phyloP scores from a whole-genome alignment of 225 moss, liverwort and hornwort species.

The Takakia lepidozioides region DNA sequence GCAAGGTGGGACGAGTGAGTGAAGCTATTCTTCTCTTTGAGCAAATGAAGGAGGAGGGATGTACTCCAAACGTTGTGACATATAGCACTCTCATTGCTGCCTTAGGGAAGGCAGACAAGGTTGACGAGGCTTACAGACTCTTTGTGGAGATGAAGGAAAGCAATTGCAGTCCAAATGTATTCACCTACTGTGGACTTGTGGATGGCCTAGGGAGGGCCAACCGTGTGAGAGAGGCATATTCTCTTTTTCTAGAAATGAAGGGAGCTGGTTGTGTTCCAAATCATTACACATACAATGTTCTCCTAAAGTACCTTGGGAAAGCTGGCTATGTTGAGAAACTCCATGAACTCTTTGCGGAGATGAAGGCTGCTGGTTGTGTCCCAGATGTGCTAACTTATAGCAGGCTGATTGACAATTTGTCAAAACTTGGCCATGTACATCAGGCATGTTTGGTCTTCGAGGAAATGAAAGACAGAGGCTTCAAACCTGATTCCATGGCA shows the following conservation, averaged over 20 bases:
- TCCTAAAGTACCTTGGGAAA: constrained; percentile 17
- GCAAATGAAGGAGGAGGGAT: constrained; percentile 25
- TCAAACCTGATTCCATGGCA: constrained; percentile 25
- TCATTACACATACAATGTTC: constrained; percentile 20
- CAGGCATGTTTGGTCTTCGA: constrained; percentile 28
- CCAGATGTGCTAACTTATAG: constrained; percentile 28
- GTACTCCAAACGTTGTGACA: constrained; percentile 21
- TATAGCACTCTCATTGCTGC: constrained; percentile 18
- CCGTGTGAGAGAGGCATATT: constrained; percentile 23
- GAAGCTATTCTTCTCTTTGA: constrained; percentile 15
- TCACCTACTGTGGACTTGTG: constrained; percentile 18
- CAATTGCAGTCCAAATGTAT: constrained; percentile 18
- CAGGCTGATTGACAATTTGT: constrained; percentile 18
- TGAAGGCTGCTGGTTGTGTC: constrained; percentile 10
- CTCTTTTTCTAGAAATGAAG: constrained; percentile 17
- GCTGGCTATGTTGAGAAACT: constrained; percentile 20
- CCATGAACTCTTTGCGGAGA: constrained; percentile 12
- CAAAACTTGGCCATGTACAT: constrained; percentile 20
- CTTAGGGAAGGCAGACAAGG: constrained; percentile 13
- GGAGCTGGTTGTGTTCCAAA: constrained; percentile 14
- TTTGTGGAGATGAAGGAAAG: constrained; percentile 26
- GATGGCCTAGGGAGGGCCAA: constrained; percentile 15
- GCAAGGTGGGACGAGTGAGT: constrained; percentile 19
- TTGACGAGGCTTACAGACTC: constrained; percentile 17
- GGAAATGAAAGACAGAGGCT: constrained; percentile 27